Evolutionary conservation across 2,329 filamentous ascomycete genomes (phyloP).

Genomic region (Pseudopithomyces maydicus): DNA sequence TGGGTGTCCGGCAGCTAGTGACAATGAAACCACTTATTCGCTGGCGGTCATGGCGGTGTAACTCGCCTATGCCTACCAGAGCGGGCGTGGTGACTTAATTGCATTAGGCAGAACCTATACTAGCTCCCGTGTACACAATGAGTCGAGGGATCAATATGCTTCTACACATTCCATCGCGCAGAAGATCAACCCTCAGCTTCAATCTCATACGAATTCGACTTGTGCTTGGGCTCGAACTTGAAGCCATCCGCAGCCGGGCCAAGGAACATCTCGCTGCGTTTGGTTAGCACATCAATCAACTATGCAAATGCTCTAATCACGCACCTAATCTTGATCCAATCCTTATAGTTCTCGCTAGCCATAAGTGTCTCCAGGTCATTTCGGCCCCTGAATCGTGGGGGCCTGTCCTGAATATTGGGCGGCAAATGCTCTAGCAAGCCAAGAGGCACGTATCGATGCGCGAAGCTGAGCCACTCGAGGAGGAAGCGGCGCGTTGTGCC

Average conservation of each 20-base stretch:
- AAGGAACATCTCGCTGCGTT: slow-evolving; percentile 88
- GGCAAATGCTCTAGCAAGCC: slow-evolving; percentile 88
- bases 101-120: no score
- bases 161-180: no score
- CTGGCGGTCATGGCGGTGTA: not conserved
- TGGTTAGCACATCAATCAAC: slow-evolving; percentile 16
- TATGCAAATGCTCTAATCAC: not conserved
- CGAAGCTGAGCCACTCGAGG: slow-evolving; percentile 94
- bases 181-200: slow-evolving; percentile 55
- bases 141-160: no score
- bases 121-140: no score
- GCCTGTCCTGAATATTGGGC: slow-evolving; percentile 85
- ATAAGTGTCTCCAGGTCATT: slow-evolving; percentile 94
- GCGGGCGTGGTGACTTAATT: no score
- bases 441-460: slow-evolving; percentile 87
- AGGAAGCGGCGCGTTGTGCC: slow-evolving; percentile 90
- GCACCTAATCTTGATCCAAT: slow-evolving; percentile 99
- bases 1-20: not conserved
- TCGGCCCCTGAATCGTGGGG: slow-evolving; percentile 80
- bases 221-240: slow-evolving; percentile 96
- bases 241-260: slow-evolving; percentile 89
- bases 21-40: not conserved
- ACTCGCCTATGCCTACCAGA: not conserved
- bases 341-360: slow-evolving; percentile 87
- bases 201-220: slow-evolving; percentile 87